Evolutionary conservation across 371 early-diverging fungal species (phyloP).

Genomic region (Gilbertella persicaria): DNA sequence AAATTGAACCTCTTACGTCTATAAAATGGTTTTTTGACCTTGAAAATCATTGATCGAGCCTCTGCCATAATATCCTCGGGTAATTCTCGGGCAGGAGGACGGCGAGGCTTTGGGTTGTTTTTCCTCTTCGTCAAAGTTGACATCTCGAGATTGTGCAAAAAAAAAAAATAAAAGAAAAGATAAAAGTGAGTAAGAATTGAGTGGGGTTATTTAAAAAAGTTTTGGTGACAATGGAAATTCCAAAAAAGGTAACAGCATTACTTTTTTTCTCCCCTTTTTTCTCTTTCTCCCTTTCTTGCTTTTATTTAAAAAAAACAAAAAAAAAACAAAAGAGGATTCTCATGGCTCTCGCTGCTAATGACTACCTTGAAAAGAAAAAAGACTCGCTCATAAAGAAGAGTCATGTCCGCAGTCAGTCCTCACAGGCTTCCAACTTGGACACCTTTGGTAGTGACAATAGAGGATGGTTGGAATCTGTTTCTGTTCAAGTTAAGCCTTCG

Average conservation of each 20-base stretch:
- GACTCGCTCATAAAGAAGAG: too few species aligned
- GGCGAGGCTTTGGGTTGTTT: not conserved
- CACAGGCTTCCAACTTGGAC: too few species aligned
- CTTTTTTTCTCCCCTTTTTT: too few species aligned
- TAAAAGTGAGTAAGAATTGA: not conserved
- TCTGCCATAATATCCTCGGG: slow-evolving; percentile 24
- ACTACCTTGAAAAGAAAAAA: too few species aligned
- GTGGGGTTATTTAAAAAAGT: not conserved
- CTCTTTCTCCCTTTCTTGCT: too few species aligned
- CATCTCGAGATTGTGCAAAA: too few species aligned
- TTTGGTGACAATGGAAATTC: not conserved
- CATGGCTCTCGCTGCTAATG: too few species aligned
- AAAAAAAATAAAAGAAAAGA: not conserved
- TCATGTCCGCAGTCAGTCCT: too few species aligned
- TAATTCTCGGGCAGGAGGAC: not conserved
- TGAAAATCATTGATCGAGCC: slow-evolving; percentile 1
- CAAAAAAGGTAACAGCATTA: too few species aligned
- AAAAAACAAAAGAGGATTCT: too few species aligned
- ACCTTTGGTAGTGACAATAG: too few species aligned
- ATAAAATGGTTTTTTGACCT: slow-evolving; percentile 23
- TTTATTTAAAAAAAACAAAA: too few species aligned
- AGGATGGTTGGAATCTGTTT: slow-evolving; percentile 22
- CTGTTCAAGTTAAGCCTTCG: slow-evolving; percentile 17
- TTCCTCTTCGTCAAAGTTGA: not conserved
- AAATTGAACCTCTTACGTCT: slow-evolving; percentile 44